Evolutionary conservation across 306 rosid genomes (phyloP), one percentile per base, ranked within the genome.

Genomic region (Rosa persica): DNA sequence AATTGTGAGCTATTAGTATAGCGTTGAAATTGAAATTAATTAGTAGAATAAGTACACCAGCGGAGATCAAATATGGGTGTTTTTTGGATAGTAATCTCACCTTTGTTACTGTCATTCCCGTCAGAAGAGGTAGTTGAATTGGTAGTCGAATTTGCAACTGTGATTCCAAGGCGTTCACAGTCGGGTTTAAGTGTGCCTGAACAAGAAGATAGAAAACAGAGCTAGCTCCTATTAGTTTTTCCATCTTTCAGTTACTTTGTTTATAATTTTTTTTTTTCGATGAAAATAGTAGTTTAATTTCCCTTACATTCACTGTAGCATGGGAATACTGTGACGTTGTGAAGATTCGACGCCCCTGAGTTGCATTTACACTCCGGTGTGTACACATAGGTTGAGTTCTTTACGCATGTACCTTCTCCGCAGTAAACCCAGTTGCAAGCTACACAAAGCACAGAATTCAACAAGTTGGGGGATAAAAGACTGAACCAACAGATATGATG

Each of bases 381-480:
- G 70, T 89, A 58, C 5, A 82, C 16, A 73, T 82, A 48, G 15
- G 90, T 90, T 16, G 0, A 39, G 83, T 92, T 90, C 80, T 42
- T 78, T 0, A 12, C 48, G 82, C 98, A 92, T 1, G 0, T 30
- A 3, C 97, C 98, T 75, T 81, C 89, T 39, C 98, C 98, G 76
- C 98, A 94, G 67, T 94, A 94, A 0, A 84, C 89, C 94, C 93
- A 92, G 80, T 81, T 80, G 87, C 98, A 94, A 79, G 96, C 97
- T 94, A 81, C 44, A 55, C 12, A 66, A 19, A 49, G 5, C 73
- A 81, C 40, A 80, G 13, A 51, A 12, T 27, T 16, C 16, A 40
- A 38, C 6, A 43, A 1, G 60, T 43, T 3, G 0, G 36, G 17
- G 34, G 55, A 2, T 34, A 64, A 40, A 40, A 6, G 34, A 70